Base-by-base conservation (phyloP, 2,329 filamentous ascomycete genomes). In the Aspergillus hiratsukae region DNA sequence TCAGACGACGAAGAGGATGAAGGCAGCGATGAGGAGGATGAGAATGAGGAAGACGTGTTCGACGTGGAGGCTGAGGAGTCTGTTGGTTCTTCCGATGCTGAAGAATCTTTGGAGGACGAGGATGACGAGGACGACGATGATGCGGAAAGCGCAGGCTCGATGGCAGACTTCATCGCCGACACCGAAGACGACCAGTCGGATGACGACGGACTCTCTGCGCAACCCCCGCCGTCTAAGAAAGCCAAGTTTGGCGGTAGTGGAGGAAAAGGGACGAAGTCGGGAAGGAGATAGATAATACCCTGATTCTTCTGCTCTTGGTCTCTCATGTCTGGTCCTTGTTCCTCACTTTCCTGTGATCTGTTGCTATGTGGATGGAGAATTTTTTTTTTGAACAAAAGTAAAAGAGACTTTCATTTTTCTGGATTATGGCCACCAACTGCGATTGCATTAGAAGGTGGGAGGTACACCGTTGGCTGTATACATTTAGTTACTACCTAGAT, bases 101-200 rank as follows among this genome's bases (percentile, higher is more conserved):
- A 80, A 17, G 76, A 80, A 43, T 81, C 78, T 7, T 80, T 83
- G 2, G 81, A 85, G 23, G 83, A 84, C 58, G 81, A 86, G 19
- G 83, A 86, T 57, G 82, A 84, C 48, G 80, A 86, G 37, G 85
- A 87, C 6, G 85, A 83, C 9, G 82, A 84, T 50, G 80, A 86
- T 54, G 80, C 84, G 27, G 84, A 86, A 6, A 86, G 87, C 58
- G 82, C 81, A 10, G 75, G 72, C 51, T 75, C 70, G 28, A 76
- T 69, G 63, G 72, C 73, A 49, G 78, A 80, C 51, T 75, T 78
- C 61, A 73, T 80, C 51, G 74, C 76, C 5, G 77, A 80, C 54
- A 76, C 74, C 2, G 79, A 81, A 41, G 74, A 76, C 8, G 75
- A 79, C 23, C 62, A 65, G 25, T 72, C 67, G 25, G 69, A 71